Evolutionary conservation across 2,329 filamentous ascomycete species (phyloP).

Genomic region (Apiospora hydei): DNA sequence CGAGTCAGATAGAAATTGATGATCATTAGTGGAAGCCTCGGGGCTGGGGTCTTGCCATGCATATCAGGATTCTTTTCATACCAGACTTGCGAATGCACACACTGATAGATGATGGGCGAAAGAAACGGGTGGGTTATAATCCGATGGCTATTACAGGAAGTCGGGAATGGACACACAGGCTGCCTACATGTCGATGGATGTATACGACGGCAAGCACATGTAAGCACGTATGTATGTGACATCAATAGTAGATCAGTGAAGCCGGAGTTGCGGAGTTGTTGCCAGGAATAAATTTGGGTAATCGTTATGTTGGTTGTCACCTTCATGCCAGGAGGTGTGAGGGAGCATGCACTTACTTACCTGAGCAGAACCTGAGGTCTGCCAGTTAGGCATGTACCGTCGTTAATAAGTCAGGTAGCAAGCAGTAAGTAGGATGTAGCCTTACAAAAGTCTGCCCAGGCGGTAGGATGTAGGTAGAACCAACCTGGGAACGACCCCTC

Average conservation of each 20-base stretch:
- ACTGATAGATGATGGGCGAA: not conserved
- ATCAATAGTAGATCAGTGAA: not conserved
- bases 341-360: not conserved
- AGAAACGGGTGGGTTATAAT: not conserved
- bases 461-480: not conserved
- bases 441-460: not conserved
- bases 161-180: not conserved
- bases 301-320: not conserved
- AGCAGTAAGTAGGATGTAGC: not conserved
- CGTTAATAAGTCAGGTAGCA: no score
- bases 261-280: not conserved
- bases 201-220: not conserved
- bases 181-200: not conserved
- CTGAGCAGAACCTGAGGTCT: not conserved
- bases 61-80: not conserved
- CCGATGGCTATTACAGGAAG: not conserved
- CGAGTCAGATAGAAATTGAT: not conserved
- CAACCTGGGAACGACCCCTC: conserved; percentile 7
- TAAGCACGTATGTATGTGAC: not conserved
- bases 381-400: no score
- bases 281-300: not conserved
- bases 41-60: not conserved
- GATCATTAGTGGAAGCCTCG: not conserved
- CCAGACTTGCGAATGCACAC: not conserved
- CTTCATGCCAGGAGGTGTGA: not conserved